Conservation (phyloP, 768 basidiomycete species). For the Amanita pseudoporphyria region DNA sequence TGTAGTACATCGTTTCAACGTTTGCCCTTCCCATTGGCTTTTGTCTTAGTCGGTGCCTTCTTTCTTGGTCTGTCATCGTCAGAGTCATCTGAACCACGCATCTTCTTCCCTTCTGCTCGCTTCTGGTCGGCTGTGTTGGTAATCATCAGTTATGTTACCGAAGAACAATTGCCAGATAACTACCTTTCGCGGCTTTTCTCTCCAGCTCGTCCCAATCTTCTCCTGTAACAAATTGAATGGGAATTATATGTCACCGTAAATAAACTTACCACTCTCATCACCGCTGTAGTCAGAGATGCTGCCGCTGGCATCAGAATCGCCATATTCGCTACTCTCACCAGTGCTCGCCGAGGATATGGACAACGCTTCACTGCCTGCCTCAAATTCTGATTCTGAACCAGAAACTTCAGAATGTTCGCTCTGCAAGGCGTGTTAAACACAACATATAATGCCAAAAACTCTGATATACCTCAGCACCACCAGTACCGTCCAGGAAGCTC, state of each 20-base stretch:
- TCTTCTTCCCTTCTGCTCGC: slow-evolving; percentile 30
- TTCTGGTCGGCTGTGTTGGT: slow-evolving; percentile 36
- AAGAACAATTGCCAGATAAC: slow-evolving; percentile 12
- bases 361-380: slow-evolving; percentile 48
- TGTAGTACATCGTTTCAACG: slow-evolving; percentile 13
- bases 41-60: slow-evolving; percentile 30
- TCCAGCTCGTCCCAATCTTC: slow-evolving; percentile 98
- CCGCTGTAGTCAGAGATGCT: slow-evolving; percentile 58
- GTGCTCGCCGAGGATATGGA: slow-evolving; percentile 44
- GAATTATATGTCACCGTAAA: not conserved
- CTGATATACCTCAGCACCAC: slow-evolving; percentile 55
- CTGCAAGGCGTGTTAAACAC: slow-evolving; percentile 14
- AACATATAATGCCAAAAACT: not conserved
- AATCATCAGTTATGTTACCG: slow-evolving; percentile 9
- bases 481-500: slow-evolving; percentile 75
- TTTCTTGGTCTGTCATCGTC: slow-evolving; percentile 40
- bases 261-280: slow-evolving; percentile 32
- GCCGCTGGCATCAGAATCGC: slow-evolving; percentile 54
- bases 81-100: slow-evolving; percentile 43
- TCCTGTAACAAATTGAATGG: slow-evolving; percentile 28
- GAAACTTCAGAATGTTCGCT: slow-evolving; percentile 35
- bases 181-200: slow-evolving; percentile 82
- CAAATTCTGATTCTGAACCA: slow-evolving; percentile 44
- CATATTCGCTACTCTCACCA: slow-evolving; percentile 58
- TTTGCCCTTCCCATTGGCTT: slow-evolving; percentile 24